phyloP scores from a whole-genome alignment of 1,139 yeast genomes.

The Pichia sp. region DNA sequence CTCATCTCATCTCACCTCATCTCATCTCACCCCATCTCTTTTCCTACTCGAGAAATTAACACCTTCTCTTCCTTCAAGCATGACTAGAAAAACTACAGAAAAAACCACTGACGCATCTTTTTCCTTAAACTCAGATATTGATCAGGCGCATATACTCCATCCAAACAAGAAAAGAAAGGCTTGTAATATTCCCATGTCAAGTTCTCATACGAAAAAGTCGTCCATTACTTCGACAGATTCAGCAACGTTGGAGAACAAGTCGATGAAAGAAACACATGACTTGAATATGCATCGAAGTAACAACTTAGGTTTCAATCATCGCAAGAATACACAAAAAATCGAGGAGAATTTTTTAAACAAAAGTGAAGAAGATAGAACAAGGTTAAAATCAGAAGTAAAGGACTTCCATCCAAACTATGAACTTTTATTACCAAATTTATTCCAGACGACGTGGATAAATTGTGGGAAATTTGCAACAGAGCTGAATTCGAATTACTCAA shows the following conservation, averaged over 20 bases:
- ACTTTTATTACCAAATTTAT: neutral
- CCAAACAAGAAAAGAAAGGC: neutral
- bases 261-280: neutral
- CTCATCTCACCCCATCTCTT: no score
- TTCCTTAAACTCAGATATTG: neutral
- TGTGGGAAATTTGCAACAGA: constrained; percentile 49
- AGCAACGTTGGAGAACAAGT: neutral
- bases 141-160: neutral
- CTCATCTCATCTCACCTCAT: no score
- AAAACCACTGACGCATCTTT: no score
- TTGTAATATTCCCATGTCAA: neutral
- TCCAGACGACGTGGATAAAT: constrained; percentile 41
- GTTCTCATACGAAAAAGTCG: neutral
- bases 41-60: no score
- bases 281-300: neutral
- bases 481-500: constrained; percentile 36
- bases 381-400: neutral
- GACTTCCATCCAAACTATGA: neutral
- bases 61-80: no score
- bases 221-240: neutral
- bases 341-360: neutral
- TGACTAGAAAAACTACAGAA: no score
- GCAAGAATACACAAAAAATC: neutral
- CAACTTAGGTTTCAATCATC: neutral
- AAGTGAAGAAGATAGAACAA: neutral